Evolutionary conservation across 2,329 filamentous ascomycete genomes (phyloP).

Genomic region (Verruconis gallopava): DNA sequence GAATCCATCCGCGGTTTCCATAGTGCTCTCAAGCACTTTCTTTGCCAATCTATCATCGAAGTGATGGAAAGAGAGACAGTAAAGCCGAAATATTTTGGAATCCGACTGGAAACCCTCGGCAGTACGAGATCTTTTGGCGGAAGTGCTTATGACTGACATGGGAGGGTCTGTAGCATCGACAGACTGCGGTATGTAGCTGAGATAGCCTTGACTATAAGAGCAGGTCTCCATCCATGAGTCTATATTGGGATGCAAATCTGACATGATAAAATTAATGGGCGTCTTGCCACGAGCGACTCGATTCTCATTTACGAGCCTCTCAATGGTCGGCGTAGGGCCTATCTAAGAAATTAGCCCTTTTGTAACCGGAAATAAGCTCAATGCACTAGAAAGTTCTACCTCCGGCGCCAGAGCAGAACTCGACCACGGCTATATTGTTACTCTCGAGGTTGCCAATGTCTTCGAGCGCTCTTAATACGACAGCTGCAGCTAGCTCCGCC

Average conservation of each 20-base stretch:
- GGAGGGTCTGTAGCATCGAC: slow-evolving; percentile 55
- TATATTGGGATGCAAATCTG: slow-evolving; percentile 27
- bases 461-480: slow-evolving; percentile 33
- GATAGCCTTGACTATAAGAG: slow-evolving; percentile 28
- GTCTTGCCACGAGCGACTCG: slow-evolving; percentile 13
- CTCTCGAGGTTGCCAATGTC: slow-evolving; percentile 29
- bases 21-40: slow-evolving; percentile 49
- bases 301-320: slow-evolving; percentile 19
- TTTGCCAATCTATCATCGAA: slow-evolving; percentile 52
- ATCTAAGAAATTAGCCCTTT: slow-evolving; percentile 35
- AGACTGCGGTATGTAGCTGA: slow-evolving; percentile 46
- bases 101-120: slow-evolving; percentile 1
- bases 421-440: slow-evolving; percentile 50
- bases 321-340: slow-evolving; percentile 24
- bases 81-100: slow-evolving; percentile 49
- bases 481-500: slow-evolving; percentile 45
- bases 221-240: slow-evolving; percentile 22
- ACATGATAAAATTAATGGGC: slow-evolving; percentile 26
- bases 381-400: slow-evolving; percentile 25
- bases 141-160: slow-evolving; percentile 22
- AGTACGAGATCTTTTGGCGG: slow-evolving; percentile 23
- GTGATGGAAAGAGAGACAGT: slow-evolving; percentile 66
- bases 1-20: slow-evolving; percentile 53
- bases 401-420: slow-evolving; percentile 65
- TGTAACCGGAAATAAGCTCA: background rate